These are phyloP conservation scores for Debaryomycetaceae sp. DNA, from an alignment of 1,139 yeast species.

Conservation along the genomic window DNA sequence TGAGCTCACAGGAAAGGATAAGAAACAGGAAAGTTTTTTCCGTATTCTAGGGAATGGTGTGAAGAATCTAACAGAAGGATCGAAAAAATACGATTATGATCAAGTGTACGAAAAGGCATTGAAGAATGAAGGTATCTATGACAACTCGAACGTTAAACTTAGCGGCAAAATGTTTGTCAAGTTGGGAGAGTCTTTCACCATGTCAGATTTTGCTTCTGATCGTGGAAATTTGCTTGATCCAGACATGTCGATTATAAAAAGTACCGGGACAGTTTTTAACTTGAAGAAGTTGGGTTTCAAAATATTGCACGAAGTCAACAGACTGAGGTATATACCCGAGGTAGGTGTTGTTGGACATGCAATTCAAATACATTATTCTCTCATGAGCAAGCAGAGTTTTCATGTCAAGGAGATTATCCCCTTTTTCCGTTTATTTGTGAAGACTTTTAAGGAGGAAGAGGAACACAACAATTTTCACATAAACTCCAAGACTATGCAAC, in stretches of 20 bases:
- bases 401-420: constrained; percentile 28
- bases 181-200: constrained; percentile 32
- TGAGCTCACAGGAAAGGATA: constrained; percentile 60
- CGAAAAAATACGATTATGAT: constrained; percentile 4
- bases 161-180: constrained; percentile 40
- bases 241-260: constrained; percentile 2
- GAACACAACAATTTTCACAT: constrained; percentile 12
- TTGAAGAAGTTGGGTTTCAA: constrained; percentile 43
- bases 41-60: constrained; percentile 36
- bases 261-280: constrained; percentile 13
- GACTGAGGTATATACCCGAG: constrained; percentile 34
- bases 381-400: constrained; percentile 14
- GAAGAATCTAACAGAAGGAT: constrained; percentile 18
- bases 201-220: constrained; percentile 21
- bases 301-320: constrained; percentile 38
- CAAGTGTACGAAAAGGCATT: constrained; percentile 1
- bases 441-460: constrained; percentile 21
- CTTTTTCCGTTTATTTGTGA: constrained; percentile 21
- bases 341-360: constrained; percentile 39
- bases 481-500: constrained; percentile 18
- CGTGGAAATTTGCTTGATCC: constrained; percentile 1
- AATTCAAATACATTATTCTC: constrained; percentile 31
- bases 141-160: constrained; percentile 25
- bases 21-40: constrained; percentile 44
- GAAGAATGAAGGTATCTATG: constrained; percentile 18